Evolutionary conservation across 2,329 filamentous ascomycete genomes (phyloP).

Genomic region (Penicillium sp.): DNA sequence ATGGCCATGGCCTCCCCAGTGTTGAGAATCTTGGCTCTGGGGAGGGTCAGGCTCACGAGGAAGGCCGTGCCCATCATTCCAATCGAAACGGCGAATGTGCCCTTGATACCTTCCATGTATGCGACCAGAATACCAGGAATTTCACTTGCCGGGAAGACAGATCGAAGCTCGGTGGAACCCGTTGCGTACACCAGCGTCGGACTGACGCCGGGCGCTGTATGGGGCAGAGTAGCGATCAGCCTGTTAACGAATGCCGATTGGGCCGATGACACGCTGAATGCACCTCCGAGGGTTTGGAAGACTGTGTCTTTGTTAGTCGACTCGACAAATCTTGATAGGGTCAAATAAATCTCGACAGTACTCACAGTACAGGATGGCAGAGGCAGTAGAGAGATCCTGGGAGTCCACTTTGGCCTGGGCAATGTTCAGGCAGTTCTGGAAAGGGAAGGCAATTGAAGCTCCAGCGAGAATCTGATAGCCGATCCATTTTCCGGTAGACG

Average conservation of each 20-base stretch:
- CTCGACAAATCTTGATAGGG: neutral
- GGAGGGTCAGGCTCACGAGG: too few relatives aligned
- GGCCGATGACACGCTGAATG: slow-evolving; percentile 32
- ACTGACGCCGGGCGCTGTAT: slow-evolving; percentile 25
- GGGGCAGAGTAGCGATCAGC: slow-evolving; percentile 25
- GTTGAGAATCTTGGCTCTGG: too few relatives aligned
- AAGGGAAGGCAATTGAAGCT: slow-evolving; percentile 25
- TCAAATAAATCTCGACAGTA: neutral
- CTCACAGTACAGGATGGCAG: slow-evolving; percentile 17
- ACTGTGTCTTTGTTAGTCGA: slow-evolving; percentile 7
- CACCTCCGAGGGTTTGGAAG: slow-evolving; percentile 33
- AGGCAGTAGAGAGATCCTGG: slow-evolving; percentile 20
- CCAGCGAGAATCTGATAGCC: slow-evolving; percentile 39
- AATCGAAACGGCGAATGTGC: slow-evolving; percentile 11
- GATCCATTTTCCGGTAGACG: slow-evolving; percentile 34
- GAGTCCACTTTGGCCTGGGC: slow-evolving; percentile 22
- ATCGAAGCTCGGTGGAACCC: slow-evolving; percentile 33
- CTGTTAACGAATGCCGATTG: slow-evolving; percentile 37
- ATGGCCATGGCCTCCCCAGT: too few relatives aligned
- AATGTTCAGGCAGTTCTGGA: slow-evolving; percentile 25
- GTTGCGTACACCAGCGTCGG: slow-evolving; percentile 25
- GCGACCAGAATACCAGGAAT: slow-evolving; percentile 28
- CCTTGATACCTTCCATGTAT: slow-evolving; percentile 34
- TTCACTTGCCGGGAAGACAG: slow-evolving; percentile 21
- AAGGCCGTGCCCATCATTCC: too few relatives aligned